These are phyloP conservation scores for Brettanomyces sp. DNA, from an alignment of 805 yeast genomes.

Conservation along the genomic window DNA sequence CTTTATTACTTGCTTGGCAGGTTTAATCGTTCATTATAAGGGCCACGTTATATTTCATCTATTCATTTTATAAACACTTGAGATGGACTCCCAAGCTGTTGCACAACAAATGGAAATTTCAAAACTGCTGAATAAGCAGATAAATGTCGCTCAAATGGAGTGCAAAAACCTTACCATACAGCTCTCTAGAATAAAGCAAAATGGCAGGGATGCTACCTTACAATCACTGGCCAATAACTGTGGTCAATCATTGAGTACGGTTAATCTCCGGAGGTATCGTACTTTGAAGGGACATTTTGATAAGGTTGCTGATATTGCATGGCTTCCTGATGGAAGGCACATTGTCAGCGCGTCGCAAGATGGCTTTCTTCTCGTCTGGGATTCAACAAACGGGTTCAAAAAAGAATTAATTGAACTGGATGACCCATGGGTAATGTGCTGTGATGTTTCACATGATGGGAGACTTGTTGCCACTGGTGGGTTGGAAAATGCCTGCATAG, in stretches of 20 bases:
- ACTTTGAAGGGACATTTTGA: constrained; percentile 58
- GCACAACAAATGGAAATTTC: constrained; percentile 17
- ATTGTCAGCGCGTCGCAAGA: constrained; percentile 76
- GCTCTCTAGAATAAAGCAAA: constrained; percentile 18
- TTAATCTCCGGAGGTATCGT: constrained; percentile 13
- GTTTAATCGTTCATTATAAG: too few species aligned
- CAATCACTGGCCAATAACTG: constrained; percentile 18
- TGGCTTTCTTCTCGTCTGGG: constrained; percentile 81
- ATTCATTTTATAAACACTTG: too few species aligned
- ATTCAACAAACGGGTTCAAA: constrained; percentile 62
- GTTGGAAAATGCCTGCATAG: constrained; percentile 66
- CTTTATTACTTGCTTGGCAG: too few species aligned
- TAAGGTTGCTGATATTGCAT: constrained; percentile 58
- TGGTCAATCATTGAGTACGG: constrained; percentile 4
- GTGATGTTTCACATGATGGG: constrained; percentile 64
- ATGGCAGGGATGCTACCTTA: constrained; percentile 20
- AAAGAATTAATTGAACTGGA: constrained; percentile 61
- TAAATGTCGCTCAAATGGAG: constrained; percentile 18
- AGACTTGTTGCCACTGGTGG: constrained; percentile 73
- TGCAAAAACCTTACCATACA: constrained; percentile 18
- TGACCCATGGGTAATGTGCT: constrained; percentile 70
- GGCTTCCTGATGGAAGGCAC: constrained; percentile 58
- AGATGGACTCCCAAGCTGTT: neutral
- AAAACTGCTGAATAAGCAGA: constrained; percentile 12
- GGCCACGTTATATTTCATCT: too few species aligned